These are phyloP conservation scores for Pseudogymnoascus sp. DNA, from an alignment of 2,329 filamentous ascomycete genomes.

Conservation along the genomic window DNA sequence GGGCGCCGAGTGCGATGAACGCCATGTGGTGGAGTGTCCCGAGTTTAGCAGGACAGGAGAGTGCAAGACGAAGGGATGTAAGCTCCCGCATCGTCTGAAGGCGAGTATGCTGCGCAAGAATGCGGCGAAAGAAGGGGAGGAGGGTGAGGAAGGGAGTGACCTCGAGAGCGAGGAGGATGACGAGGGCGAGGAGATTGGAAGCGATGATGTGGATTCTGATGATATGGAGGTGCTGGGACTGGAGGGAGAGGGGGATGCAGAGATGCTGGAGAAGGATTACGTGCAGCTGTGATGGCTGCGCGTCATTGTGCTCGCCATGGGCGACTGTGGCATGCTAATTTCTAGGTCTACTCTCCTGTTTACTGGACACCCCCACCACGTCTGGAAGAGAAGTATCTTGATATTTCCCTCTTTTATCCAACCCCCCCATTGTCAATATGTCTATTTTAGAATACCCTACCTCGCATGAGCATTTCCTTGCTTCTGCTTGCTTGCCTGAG, in stretches of 20 bases:
- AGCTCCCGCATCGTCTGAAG: constrained; percentile 78
- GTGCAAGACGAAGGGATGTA: constrained; percentile 76
- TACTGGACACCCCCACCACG: neutral
- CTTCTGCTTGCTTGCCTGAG: neutral
- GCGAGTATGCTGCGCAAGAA: constrained; percentile 69
- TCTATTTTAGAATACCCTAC: neutral
- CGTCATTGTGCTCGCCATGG: neutral
- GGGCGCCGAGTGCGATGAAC: constrained; percentile 67
- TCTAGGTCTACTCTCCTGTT: neutral
- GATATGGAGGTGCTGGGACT: constrained; percentile 57
- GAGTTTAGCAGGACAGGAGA: constrained; percentile 86
- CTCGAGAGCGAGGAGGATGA: constrained; percentile 73
- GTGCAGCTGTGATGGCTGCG: constrained; percentile 40
- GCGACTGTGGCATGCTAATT: neutral
- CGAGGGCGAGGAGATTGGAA: constrained; percentile 53
- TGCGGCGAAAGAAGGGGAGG: constrained; percentile 37
- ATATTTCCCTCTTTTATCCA: neutral
- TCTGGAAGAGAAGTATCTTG: constrained; percentile 4
- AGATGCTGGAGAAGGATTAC: constrained; percentile 54
- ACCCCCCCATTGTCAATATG: neutral
- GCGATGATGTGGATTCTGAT: constrained; percentile 75
- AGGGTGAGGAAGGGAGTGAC: constrained; percentile 53
- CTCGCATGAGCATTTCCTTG: neutral
- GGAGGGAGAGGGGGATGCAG: constrained; percentile 43
- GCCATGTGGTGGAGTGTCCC: constrained; percentile 89